A percentile compares a stretch with the other conserved stretches of the same genome.
Evolutionary conservation across 164 flowering plant genomes (phyloP).

Genomic region (Annona squamosa): DNA sequence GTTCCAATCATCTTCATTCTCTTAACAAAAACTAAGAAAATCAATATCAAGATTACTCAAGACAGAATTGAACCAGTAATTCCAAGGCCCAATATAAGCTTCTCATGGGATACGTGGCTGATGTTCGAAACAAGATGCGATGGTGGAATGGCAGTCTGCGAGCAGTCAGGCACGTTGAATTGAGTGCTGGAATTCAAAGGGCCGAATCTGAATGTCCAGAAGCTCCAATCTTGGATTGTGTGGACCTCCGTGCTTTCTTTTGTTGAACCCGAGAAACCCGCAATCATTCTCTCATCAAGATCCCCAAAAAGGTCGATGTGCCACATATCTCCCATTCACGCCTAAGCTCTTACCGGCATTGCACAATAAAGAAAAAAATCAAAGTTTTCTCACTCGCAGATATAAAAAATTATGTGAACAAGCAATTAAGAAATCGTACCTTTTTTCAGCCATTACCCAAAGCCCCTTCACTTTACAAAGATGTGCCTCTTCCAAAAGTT

Average conservation of each 20-base stretch:
- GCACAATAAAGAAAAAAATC: too few species aligned
- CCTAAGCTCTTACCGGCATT: too few species aligned
- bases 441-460: too few species aligned
- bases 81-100: slow-evolving; percentile 52
- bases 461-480: too few species aligned
- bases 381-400: too few species aligned
- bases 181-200: slow-evolving; percentile 21
- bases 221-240: slow-evolving; percentile 57
- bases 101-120: slow-evolving; percentile 20
- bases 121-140: slow-evolving; percentile 23
- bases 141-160: slow-evolving; percentile 27
- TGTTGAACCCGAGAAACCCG: slow-evolving; percentile 79
- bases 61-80: slow-evolving; percentile 43
- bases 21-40: slow-evolving; percentile 50
- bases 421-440: too few species aligned
- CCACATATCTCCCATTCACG: too few species aligned
- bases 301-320: slow-evolving; percentile 50
- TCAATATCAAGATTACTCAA: slow-evolving; percentile 29
- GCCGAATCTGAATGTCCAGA: slow-evolving; percentile 41
- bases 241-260: slow-evolving; percentile 88
- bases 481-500: too few species aligned
- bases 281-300: slow-evolving; percentile 45
- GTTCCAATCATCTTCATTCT: slow-evolving; percentile 33
- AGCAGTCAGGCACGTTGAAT: slow-evolving; percentile 57
- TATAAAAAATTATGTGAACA: too few species aligned